Evolutionary conservation across 176 grass and related monocot species (phyloP).

Genomic region (Aechmea fasciata): DNA sequence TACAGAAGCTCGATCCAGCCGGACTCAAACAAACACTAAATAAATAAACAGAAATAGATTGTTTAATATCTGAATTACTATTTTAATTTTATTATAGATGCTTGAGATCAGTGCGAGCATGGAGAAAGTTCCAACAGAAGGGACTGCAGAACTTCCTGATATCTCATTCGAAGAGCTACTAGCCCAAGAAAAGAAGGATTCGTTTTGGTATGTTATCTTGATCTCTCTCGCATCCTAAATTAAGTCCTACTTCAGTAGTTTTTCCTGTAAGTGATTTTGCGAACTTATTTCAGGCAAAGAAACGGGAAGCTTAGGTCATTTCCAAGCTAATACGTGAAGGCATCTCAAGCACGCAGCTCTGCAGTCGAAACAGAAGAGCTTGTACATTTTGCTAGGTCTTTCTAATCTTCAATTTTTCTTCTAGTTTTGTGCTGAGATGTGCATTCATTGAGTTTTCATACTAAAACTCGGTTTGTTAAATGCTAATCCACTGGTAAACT

Average conservation of each 20-base stretch:
- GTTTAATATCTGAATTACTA: slow-evolving; percentile 11
- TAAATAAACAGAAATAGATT: slow-evolving; percentile 4
- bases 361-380: background rate
- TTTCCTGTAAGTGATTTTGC: background rate
- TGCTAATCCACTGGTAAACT: background rate
- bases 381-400: background rate
- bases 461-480: slow-evolving; percentile 1
- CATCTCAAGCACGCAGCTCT: background rate
- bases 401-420: slow-evolving; percentile 2
- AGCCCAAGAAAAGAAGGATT: slow-evolving; percentile 84
- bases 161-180: slow-evolving; percentile 91
- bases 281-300: slow-evolving; percentile 39
- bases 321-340: slow-evolving; percentile 29
- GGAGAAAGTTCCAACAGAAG: slow-evolving; percentile 25
- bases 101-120: slow-evolving; percentile 30
- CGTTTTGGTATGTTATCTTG: slow-evolving; percentile 47
- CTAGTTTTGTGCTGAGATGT: background rate
- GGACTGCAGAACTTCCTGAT: slow-evolving; percentile 32
- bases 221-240: background rate
- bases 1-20: too few species aligned
- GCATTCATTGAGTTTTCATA: background rate
- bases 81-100: slow-evolving; percentile 37
- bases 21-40: too few species aligned
- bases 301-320: slow-evolving; percentile 49
- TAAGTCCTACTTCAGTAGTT: background rate